phyloP scores from a whole-genome alignment of 2,329 filamentous ascomycete species.

The Exophiala dermatitidis region DNA sequence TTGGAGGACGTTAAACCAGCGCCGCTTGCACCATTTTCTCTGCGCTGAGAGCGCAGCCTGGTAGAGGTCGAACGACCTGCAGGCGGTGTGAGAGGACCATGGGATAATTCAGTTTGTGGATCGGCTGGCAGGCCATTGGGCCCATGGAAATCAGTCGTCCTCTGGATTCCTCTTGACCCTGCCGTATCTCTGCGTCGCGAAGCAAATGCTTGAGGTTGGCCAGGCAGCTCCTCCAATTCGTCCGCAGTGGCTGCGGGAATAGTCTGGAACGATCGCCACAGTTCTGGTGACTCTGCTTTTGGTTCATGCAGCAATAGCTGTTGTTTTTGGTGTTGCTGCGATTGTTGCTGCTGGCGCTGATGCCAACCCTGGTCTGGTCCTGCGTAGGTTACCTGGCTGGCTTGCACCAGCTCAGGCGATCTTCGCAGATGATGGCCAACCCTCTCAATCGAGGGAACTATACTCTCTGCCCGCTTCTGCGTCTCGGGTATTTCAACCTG shows the following conservation, averaged over 20 bases:
- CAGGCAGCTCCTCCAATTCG: slow-evolving; percentile 18
- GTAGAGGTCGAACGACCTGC: slow-evolving; percentile 4
- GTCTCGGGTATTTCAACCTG: slow-evolving; percentile 21
- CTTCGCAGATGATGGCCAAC: slow-evolving; percentile 1
- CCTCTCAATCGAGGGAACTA: slow-evolving; percentile 21
- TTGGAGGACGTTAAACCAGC: slow-evolving; percentile 6
- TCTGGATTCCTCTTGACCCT: not conserved
- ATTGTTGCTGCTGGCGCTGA: not conserved
- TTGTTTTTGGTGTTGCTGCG: not conserved
- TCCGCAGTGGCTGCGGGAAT: slow-evolving; percentile 16
- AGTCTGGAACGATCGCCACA: slow-evolving; percentile 13
- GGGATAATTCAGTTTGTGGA: not conserved
- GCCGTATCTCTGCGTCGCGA: not conserved
- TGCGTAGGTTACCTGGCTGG: slow-evolving; percentile 8
- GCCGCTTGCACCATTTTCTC: not conserved
- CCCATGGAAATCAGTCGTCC: not conserved
- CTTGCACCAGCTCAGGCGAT: slow-evolving; percentile 11
- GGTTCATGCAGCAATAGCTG: slow-evolving; percentile 1
- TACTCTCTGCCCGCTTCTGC: slow-evolving; percentile 10
- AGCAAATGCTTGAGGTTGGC: slow-evolving; percentile 10
- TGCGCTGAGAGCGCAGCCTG: not conserved
- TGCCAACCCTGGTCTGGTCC: slow-evolving; percentile 4
- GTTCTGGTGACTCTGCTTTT: slow-evolving; percentile 21
- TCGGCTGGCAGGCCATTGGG: not conserved
- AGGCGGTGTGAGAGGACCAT: slow-evolving; percentile 9